Evolutionary conservation across 148 eudicot genomes (phyloP).

Genomic region (Euryodendron excelsum): DNA sequence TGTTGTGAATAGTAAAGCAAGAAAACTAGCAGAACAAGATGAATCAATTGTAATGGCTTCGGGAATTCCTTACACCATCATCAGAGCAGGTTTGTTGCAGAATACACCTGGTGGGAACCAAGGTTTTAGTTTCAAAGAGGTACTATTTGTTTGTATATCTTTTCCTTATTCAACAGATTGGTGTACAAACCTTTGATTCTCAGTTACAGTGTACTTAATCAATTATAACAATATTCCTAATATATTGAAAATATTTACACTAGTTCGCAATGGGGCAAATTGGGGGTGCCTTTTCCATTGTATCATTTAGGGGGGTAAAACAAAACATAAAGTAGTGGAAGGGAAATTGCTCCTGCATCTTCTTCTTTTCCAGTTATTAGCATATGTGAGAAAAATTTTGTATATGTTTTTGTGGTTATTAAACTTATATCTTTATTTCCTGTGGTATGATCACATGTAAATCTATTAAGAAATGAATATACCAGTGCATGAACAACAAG

Average conservation of each 20-base stretch:
- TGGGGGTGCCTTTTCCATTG: neutral
- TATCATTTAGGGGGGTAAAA: neutral
- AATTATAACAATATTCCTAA: neutral
- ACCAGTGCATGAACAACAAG: neutral
- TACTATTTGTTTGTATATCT: constrained; percentile 18
- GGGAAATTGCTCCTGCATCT: neutral
- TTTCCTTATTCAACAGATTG: neutral
- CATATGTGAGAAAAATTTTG: neutral
- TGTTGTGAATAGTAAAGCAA: constrained; percentile 65
- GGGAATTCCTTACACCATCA: constrained; percentile 79
- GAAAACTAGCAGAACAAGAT: constrained; percentile 74
- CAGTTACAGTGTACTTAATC: neutral
- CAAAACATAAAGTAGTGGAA: neutral
- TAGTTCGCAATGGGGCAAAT: neutral
- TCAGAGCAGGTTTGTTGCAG: constrained; percentile 64
- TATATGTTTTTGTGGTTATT: neutral
- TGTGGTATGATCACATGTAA: neutral
- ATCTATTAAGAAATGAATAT: neutral
- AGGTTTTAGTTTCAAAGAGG: constrained; percentile 87
- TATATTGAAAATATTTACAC: neutral
- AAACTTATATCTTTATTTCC: neutral
- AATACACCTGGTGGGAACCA: constrained; percentile 72
- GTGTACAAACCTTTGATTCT: neutral
- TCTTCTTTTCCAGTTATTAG: neutral
- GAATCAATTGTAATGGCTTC: constrained; percentile 51